A percentile compares a stretch with the other conserved stretches of the same genome.
Evolutionary conservation across 805 yeast species (phyloP).

Genomic region (Saturnispora saitoi): DNA sequence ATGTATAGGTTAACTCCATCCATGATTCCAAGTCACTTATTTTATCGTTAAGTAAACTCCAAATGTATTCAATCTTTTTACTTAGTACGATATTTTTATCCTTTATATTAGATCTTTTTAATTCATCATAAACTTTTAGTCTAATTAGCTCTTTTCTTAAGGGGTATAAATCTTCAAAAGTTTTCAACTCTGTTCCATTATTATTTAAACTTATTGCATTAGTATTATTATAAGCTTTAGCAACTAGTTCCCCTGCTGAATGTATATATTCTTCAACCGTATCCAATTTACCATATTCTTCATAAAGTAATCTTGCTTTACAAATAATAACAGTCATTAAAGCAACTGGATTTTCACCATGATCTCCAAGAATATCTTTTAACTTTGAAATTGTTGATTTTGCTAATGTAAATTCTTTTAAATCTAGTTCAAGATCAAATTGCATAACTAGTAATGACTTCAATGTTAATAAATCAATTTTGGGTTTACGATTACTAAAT

Average conservation of each 20-base stretch:
- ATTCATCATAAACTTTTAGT: not conserved
- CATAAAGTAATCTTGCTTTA: not conserved
- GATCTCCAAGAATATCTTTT: slow-evolving; percentile 9
- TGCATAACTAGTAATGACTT: slow-evolving; percentile 9
- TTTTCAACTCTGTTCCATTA: slow-evolving; percentile 26
- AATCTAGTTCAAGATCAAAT: slow-evolving; percentile 10
- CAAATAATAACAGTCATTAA: slow-evolving; percentile 6
- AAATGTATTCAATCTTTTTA: slow-evolving; percentile 15
- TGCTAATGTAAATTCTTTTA: slow-evolving; percentile 11
- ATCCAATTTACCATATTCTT: slow-evolving; percentile 1
- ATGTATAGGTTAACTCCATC: slow-evolving; percentile 69
- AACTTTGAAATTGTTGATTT: slow-evolving; percentile 9
- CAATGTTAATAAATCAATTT: slow-evolving; percentile 1
- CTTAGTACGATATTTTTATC: not conserved
- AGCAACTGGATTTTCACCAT: slow-evolving; percentile 8
- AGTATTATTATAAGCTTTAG: slow-evolving; percentile 8
- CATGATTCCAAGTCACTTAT: slow-evolving; percentile 75
- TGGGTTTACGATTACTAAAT: not conserved
- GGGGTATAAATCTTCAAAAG: slow-evolving; percentile 42
- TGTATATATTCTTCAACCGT: slow-evolving; percentile 10
- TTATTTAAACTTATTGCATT: slow-evolving; percentile 7
- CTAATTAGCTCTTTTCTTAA: slow-evolving; percentile 5
- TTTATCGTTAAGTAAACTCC: slow-evolving; percentile 44
- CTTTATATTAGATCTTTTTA: not conserved
- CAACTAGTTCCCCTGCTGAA: slow-evolving; percentile 8